phyloP scores from a whole-genome alignment of 2,329 filamentous ascomycete species.

The Ophiostoma quercus region DNA sequence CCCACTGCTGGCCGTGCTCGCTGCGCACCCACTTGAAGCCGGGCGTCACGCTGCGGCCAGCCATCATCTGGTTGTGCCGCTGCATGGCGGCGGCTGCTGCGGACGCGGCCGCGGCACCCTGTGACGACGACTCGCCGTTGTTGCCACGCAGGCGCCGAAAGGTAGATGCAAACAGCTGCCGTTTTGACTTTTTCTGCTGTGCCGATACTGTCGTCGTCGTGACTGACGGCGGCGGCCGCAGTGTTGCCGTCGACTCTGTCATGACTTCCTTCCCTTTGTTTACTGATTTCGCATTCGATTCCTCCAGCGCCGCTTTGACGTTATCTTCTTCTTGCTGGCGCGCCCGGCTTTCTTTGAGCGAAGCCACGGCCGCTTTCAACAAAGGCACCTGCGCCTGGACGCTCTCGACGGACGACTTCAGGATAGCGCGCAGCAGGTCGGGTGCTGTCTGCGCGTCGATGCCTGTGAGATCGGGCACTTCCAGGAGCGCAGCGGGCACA shows the following conservation, averaged over 20 bases:
- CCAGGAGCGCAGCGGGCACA: constrained; percentile 41
- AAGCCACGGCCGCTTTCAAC: background rate
- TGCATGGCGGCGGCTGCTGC: constrained; percentile 21
- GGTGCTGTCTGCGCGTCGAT: constrained; percentile 31
- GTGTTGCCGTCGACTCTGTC: background rate
- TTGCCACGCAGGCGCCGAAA: background rate
- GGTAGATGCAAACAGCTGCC: background rate
- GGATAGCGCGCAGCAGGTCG: constrained; percentile 32
- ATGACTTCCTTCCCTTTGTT: background rate
- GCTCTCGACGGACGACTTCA: constrained; percentile 43
- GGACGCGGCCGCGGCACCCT: constrained; percentile 21
- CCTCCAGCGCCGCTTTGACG: background rate
- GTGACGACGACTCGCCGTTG: constrained; percentile 4
- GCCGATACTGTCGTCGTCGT: background rate
- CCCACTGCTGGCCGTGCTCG: background rate
- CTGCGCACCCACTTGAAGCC: background rate
- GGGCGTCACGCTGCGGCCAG: constrained; percentile 1
- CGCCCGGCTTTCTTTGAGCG: background rate
- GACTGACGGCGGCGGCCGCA: background rate
- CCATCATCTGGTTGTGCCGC: constrained; percentile 4
- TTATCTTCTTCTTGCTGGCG: background rate
- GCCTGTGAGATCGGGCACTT: constrained; percentile 33
- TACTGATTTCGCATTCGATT: background rate
- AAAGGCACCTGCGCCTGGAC: constrained; percentile 37
- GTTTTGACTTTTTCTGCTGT: background rate